Percentiles rank a stretch among this genome's conserved stretches.
Evolutionary conservation across 768 basidiomycete species (phyloP).

Genomic region (Lactifluus rugatus): DNA sequence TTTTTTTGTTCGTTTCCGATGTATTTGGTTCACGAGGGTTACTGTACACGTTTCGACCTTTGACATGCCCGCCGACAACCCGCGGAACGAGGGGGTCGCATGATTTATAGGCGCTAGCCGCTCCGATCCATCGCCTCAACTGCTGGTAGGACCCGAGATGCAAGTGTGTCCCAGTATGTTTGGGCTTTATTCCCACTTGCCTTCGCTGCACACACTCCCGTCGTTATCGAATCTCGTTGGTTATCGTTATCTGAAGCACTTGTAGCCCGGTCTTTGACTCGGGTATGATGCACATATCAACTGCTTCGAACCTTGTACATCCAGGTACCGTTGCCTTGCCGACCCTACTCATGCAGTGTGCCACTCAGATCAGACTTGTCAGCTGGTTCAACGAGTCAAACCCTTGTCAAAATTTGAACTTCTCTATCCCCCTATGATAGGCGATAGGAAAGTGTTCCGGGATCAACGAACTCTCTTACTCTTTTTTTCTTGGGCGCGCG

Average conservation of each 20-base stretch:
- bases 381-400: background rate
- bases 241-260: background rate
- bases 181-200: background rate
- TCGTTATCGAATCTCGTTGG: constrained; percentile 3
- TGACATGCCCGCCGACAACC: background rate
- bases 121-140: background rate
- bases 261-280: background rate
- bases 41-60: background rate
- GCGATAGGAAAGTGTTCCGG: background rate
- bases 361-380: background rate
- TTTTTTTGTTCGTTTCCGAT: background rate
- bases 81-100: constrained; percentile 3
- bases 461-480: background rate
- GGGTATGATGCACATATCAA: background rate
- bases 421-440: background rate
- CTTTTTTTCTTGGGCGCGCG: background rate
- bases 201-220: background rate
- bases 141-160: background rate
- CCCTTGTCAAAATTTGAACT: background rate
- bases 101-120: background rate
- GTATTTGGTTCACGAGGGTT: background rate
- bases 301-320: background rate
- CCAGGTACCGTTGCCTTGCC: background rate
- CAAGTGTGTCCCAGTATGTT: background rate
- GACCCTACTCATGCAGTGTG: background rate